Base-by-base conservation (phyloP, 306 rosid species). In the Acmispon strigosus region DNA sequence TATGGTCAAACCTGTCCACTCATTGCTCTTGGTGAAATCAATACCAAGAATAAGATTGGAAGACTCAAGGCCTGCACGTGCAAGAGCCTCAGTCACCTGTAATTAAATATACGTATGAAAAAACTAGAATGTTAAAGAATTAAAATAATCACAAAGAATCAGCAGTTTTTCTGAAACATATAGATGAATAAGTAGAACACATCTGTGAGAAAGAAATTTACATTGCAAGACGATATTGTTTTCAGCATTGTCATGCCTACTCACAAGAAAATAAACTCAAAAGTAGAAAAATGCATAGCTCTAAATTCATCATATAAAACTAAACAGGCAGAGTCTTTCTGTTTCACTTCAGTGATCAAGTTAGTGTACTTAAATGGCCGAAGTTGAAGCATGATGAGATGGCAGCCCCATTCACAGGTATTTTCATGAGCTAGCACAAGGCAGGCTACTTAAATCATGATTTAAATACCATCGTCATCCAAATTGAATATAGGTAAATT, bases 11-110 rank as follows among this genome's bases (percentile, higher is more conserved):
- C 98, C 98, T 88, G 98, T 90, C 98, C 96, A 93, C 76, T 93
- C 98, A 72, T 93, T 93, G 88, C 98, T 90, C 86, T 90, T 93
- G 10, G 98, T 93, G 82, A 84, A 90, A 85, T 93, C 98, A 80
- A 93, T 85, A 20, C 98, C 96, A 49, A 93, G 88, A 72, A 93
- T 93, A 64, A 93, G 91, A 85, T 93, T 90, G 53, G 98, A 93
- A 72, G 98, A 93, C 86, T 93, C 98, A 2, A 93, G 96, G 80
- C 98, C 96, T 62, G 96, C 96, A 57, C 79, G 81, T 1, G 96
- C 91, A 84, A 93, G 96, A 78, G 98, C 98, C 62, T 81, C 88
- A 19, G 96, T 90, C 75, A 93, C 98, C 98, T 92, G 85, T 58
- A 79, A 77, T 68, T 41, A 63, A 16, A 58, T 27, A 56, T 19